Percentiles rank a stretch among this genome's conserved stretches.
Evolutionary conservation across 257 asterid genomes (phyloP).

Genomic region (Leptodermis oblonga): DNA sequence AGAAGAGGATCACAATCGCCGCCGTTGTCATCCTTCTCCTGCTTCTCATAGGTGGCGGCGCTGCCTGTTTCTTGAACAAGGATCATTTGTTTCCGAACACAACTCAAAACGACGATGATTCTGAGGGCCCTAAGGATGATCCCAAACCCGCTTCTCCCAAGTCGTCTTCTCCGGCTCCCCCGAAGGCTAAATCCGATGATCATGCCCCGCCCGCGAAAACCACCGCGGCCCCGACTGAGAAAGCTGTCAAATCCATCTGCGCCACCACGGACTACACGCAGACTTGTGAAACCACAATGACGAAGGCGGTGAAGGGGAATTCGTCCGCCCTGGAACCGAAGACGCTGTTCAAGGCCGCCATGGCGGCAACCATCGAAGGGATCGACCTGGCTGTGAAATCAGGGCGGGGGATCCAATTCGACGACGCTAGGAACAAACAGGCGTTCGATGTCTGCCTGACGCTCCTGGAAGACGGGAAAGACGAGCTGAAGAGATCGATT

Average conservation of each 20-base stretch:
- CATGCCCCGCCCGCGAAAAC: background rate
- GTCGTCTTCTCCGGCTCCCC: background rate
- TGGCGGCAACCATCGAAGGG: constrained; percentile 40
- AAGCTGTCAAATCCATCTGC: constrained; percentile 51
- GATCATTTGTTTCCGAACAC: constrained; percentile 3
- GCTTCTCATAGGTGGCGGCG: constrained; percentile 47
- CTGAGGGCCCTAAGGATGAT: background rate
- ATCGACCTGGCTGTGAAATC: constrained; percentile 35
- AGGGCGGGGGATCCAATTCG: constrained; percentile 31
- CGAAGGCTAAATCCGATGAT: background rate
- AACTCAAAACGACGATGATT: background rate
- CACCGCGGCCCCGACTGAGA: constrained; percentile 15
- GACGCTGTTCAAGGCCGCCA: constrained; percentile 50
- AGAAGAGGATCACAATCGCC: constrained; percentile 38
- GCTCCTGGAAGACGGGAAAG: constrained; percentile 57
- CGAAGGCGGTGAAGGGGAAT: constrained; percentile 32
- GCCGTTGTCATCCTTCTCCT: constrained; percentile 23
- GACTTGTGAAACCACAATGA: constrained; percentile 52
- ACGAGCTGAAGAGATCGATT: constrained; percentile 55
- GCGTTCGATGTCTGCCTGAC: constrained; percentile 59
- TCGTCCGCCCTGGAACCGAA: constrained; percentile 27
- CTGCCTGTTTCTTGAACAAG: constrained; percentile 35
- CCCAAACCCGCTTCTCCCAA: background rate
- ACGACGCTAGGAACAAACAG: constrained; percentile 41
- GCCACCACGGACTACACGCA: constrained; percentile 53